Percentiles rank a stretch among this genome's conserved stretches.
Evolutionary conservation across 1,284 basidiomycete genomes (phyloP).

Genomic region (Marasmius fiardii): DNA sequence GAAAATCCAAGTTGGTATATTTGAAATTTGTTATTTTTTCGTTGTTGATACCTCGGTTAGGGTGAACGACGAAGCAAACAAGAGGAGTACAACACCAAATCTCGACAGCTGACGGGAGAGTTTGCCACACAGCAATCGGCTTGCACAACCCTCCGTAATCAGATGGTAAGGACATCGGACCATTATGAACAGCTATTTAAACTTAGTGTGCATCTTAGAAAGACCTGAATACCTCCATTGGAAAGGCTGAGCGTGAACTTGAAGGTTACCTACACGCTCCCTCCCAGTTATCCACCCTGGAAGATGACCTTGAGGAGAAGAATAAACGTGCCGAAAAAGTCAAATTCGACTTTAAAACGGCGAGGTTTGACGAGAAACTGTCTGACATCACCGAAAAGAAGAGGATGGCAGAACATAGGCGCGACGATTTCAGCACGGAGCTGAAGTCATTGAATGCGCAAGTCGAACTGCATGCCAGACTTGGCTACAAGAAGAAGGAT

Average conservation of each 20-base stretch:
- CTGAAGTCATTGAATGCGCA: slow-evolving; percentile 75
- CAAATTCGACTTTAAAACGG: slow-evolving; percentile 54
- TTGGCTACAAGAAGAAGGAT: slow-evolving; percentile 76
- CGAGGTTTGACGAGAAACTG: slow-evolving; percentile 73
- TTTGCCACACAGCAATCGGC: slow-evolving; percentile 48
- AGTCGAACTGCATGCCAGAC: slow-evolving; percentile 78
- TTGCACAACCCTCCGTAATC: slow-evolving; percentile 52
- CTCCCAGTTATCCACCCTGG: slow-evolving; percentile 54
- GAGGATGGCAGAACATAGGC: slow-evolving; percentile 63
- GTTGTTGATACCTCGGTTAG: slow-evolving; percentile 26
- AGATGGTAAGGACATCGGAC: slow-evolving; percentile 48
- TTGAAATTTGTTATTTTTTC: slow-evolving; percentile 3
- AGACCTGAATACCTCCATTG: slow-evolving; percentile 52
- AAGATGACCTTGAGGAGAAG: slow-evolving; percentile 70
- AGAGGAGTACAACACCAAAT: slow-evolving; percentile 58
- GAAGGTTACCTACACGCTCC: slow-evolving; percentile 56
- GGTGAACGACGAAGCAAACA: slow-evolving; percentile 47
- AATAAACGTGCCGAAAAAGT: slow-evolving; percentile 52
- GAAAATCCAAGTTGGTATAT: slow-evolving; percentile 49
- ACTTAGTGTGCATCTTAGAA: slow-evolving; percentile 27
- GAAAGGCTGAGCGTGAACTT: slow-evolving; percentile 48
- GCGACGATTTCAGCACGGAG: slow-evolving; percentile 74
- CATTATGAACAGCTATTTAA: not conserved
- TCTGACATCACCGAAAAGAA: slow-evolving; percentile 53
- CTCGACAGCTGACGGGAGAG: slow-evolving; percentile 50